Percentiles rank a stretch among this genome's conserved stretches.
phyloP scores from a whole-genome alignment of 192 early-diverging fungal species.

The Thamnidium elegans region DNA sequence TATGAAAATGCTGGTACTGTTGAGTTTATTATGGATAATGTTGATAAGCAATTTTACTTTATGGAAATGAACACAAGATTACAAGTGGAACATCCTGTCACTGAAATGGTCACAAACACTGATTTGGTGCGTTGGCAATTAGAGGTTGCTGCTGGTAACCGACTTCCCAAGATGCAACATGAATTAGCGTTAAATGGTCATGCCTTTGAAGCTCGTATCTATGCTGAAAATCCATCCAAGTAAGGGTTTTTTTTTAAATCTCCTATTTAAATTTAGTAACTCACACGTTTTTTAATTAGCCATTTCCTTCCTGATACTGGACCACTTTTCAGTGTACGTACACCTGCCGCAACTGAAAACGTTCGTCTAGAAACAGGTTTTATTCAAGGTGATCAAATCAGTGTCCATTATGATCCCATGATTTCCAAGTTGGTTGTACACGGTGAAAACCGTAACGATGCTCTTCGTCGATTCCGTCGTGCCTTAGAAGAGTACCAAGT shows the following conservation, averaged over 20 bases:
- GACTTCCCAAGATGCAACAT: constrained; percentile 67
- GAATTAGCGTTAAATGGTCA: constrained; percentile 75
- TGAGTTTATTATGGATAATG: constrained; percentile 94
- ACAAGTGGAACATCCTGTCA: constrained; percentile 95
- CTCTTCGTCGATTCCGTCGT: constrained; percentile 73
- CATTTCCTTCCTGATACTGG: constrained; percentile 94
- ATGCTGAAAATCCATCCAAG: constrained; percentile 92
- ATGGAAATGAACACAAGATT: constrained; percentile 98
- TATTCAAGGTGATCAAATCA: constrained; percentile 84
- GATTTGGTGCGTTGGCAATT: constrained; percentile 96
- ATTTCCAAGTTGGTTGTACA: constrained; percentile 92
- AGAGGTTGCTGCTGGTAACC: constrained; percentile 90
- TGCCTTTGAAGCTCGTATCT: constrained; percentile 97
- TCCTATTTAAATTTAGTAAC: neutral
- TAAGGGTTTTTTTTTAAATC: constrained; percentile 26
- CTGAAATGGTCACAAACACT: constrained; percentile 92
- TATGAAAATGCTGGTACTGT: constrained; percentile 96
- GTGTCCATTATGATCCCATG: constrained; percentile 94
- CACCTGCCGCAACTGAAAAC: constrained; percentile 57
- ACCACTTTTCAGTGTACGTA: constrained; percentile 72
- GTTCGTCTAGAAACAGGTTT: constrained; percentile 94
- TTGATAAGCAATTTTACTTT: constrained; percentile 87
- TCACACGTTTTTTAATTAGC: constrained; percentile 33
- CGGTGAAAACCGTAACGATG: constrained; percentile 77
- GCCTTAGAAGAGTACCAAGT: constrained; percentile 87